Base-by-base conservation (phyloP, 495 filamentous ascomycete genomes). In the Penicillium paxilli region DNA sequence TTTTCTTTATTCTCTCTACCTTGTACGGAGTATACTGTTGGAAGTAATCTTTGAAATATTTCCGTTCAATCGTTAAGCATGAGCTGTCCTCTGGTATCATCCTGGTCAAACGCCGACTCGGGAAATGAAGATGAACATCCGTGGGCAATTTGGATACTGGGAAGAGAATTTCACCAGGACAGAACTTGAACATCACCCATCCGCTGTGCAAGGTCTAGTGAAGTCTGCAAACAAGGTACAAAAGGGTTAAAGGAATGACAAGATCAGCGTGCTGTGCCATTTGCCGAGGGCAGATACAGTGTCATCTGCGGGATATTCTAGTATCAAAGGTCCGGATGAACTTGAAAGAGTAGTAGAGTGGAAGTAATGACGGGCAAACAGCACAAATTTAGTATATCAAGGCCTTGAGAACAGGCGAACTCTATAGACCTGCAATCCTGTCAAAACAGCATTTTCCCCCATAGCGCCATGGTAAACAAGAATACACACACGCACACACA, bases 361-460 rank as follows among this genome's bases (percentile, higher is more conserved):
- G n/a, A 25, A 46, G 4, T 5, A 45, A 42, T 38, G 28, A 47
- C 26, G 51, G 50, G 44, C 22, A 45, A 44, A 20, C 26, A 38
- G 25, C 44, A 55, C 57, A 60, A 64, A 52, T 61, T 58, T 59
- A 57, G 57, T 60, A 67, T 62, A 64, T 66, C 49, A 59, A 58
- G 68, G 68, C 62, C 64, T 60, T 56, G 52, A 63, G 59, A 60
- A 62, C 50, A 41, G 47, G 62, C 49, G 53, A 64, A 68, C 63
- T 70, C 65, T 72, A 75, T 75, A 65, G 69, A 65, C 60, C 63
- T 67, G 63, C 62, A 57, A 67, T 63, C 65, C 58, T 62, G 64
- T 66, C 69, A 57, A n/a, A 71, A 67, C 60, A 66, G 54, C 61
- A 62, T 66, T 64, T 68, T 66, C 64, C 66, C 66, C 69, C 66